Conservation (phyloP, 2,329 filamentous ascomycete genomes). For the Davidsoniella australis region DNA sequence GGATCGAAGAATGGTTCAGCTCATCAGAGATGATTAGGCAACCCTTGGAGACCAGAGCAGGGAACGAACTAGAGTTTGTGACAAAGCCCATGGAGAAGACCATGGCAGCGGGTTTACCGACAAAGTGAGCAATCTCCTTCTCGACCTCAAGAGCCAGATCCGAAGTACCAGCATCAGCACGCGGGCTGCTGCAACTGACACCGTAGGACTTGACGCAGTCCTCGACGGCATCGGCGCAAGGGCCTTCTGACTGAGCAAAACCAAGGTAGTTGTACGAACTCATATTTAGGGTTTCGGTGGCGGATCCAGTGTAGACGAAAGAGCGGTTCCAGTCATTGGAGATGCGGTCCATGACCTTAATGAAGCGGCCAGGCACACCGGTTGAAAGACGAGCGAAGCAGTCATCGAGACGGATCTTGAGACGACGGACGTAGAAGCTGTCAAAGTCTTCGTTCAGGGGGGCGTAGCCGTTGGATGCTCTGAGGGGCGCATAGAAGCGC, state of each 20-base stretch:
- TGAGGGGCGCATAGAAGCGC: conserved; percentile 66
- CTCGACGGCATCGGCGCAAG: conserved; percentile 86
- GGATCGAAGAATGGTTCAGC: conserved; percentile 93
- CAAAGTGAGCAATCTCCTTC: conserved; percentile 72
- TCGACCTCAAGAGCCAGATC: conserved; percentile 84
- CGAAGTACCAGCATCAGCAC: conserved; percentile 69
- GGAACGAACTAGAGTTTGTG: conserved; percentile 86
- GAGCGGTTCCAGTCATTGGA: conserved; percentile 84
- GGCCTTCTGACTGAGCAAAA: conserved; percentile 92
- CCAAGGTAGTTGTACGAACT: conserved; percentile 99
- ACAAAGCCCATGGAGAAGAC: conserved; percentile 99
- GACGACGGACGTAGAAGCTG: conserved; percentile 85
- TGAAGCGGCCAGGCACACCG: conserved; percentile 84
- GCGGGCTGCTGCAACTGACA: conserved; percentile 63
- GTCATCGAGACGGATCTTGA: conserved; percentile 92
- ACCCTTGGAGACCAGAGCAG: conserved; percentile 79
- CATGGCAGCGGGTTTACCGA: conserved; percentile 88
- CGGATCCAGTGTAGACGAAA: conserved; percentile 77
- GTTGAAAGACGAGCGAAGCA: conserved; percentile 87
- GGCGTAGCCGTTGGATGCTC: conserved; percentile 74
- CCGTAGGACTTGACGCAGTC: conserved; percentile 72
- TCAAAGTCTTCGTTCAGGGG: conserved; percentile 96
- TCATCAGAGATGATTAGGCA: conserved; percentile 93
- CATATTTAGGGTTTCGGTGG: conserved; percentile 92
- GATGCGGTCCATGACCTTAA: conserved; percentile 79